Conservation (phyloP, 148 eudicot species). For the Vaccinium corymbosum region DNA sequence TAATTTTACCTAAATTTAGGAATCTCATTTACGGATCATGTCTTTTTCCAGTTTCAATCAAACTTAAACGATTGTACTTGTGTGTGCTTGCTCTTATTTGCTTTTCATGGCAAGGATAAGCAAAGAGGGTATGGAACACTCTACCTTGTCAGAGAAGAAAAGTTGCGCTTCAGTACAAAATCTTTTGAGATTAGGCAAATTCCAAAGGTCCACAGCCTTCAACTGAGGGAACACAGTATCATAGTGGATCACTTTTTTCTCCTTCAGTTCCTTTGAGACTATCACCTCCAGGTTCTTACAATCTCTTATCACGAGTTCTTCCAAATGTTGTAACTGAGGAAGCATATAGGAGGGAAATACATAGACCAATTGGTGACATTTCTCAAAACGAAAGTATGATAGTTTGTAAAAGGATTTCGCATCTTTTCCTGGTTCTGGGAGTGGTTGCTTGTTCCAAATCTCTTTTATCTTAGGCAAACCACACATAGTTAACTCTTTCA, state of each 20-base stretch:
- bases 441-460: not conserved
- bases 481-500: not conserved
- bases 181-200: not conserved
- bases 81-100: no score
- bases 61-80: no score
- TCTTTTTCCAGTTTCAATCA: no score
- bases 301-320: rapidly evolving
- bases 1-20: no score
- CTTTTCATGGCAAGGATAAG: not conserved
- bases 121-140: not conserved
- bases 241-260: not conserved
- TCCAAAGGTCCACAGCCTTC: rapidly evolving
- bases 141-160: not conserved
- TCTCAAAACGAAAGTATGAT: rapidly evolving
- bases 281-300: not conserved
- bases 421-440: not conserved
- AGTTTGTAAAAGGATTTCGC: not conserved
- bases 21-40: no score
- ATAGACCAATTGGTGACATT: not conserved
- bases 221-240: not conserved
- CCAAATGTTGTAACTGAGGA: not conserved
- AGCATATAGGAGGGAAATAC: not conserved
- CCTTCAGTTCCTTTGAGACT: not conserved
- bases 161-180: not conserved
- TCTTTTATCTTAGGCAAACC: not conserved